Percentiles rank a stretch among this genome's conserved stretches.
These are phyloP conservation scores for Arabidopsis suecica DNA, from an alignment of 345 rosid species.

Conservation along the genomic window DNA sequence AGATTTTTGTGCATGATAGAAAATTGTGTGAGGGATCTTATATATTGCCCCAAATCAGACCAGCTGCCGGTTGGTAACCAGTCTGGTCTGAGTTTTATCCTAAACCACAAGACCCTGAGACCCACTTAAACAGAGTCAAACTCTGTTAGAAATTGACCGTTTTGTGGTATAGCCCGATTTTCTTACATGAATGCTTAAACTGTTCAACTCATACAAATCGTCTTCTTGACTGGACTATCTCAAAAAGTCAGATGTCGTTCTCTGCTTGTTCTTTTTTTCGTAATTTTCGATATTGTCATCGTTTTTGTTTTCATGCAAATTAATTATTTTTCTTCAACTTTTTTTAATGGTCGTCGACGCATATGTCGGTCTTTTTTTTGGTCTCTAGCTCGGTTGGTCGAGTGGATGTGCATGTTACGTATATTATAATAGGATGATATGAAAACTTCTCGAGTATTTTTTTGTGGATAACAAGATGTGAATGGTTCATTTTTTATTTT, in stretches of 20 bases:
- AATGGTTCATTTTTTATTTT: not conserved
- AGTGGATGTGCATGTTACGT: not conserved
- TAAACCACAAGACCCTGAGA: not conserved
- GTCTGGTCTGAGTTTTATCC: not conserved
- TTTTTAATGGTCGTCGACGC: not conserved
- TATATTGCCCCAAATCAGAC: not conserved
- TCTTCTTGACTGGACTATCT: not conserved
- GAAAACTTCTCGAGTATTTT: not conserved
- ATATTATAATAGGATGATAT: not conserved
- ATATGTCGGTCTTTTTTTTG: constrained; percentile 15
- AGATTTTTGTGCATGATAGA: not conserved
- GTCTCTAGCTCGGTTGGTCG: constrained; percentile 4
- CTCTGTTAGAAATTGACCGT: too few relatives aligned
- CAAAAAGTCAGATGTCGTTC: constrained; percentile 2
- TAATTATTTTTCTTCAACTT: not conserved
- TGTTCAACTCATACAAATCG: not conserved
- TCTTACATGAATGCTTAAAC: not conserved
- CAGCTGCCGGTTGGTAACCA: not conserved
- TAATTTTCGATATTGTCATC: constrained; percentile 1
- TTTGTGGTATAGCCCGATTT: not conserved
- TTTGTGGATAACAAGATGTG: not conserved
- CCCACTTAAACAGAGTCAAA: not conserved
- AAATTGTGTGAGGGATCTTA: not conserved
- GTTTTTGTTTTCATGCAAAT: not conserved
- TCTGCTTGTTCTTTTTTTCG: constrained; percentile 1